These are phyloP conservation scores for Nakaseomyces uthaithaninus DNA, from an alignment of 1,139 yeast genomes.

Conservation along the genomic window DNA sequence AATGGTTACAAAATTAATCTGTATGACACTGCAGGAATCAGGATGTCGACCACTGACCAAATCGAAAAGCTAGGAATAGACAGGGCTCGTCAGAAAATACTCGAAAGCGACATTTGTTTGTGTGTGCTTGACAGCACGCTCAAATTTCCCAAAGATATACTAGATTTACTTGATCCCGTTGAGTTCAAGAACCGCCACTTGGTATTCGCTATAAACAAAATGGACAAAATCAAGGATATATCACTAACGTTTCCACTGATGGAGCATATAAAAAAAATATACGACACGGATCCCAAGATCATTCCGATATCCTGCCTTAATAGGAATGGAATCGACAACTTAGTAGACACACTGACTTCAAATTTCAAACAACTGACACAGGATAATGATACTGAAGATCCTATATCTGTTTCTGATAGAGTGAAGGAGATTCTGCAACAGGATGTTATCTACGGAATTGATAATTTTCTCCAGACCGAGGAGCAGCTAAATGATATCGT, in stretches of 20 bases:
- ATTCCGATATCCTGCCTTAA: conserved; percentile 56
- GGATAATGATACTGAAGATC: conserved; percentile 42
- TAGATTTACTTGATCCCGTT: conserved; percentile 20
- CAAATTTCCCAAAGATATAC: conserved; percentile 17
- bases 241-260: conserved; percentile 15
- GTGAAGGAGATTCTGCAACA: conserved; percentile 61
- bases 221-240: conserved; percentile 43
- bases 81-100: conserved; percentile 56
- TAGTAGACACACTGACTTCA: conserved; percentile 36
- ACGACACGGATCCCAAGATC: conserved; percentile 11
- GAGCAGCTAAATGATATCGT: conserved; percentile 60
- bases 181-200: conserved; percentile 32
- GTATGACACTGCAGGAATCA: conserved; percentile 91
- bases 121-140: conserved; percentile 38
- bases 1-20: conserved; percentile 76
- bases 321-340: conserved; percentile 45
- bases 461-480: conserved; percentile 46
- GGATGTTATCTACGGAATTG: conserved; percentile 68
- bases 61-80: conserved; percentile 81
- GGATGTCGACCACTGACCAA: conserved; percentile 45
- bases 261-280: conserved; percentile 25
- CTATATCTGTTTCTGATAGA: conserved; percentile 64
- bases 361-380: conserved; percentile 45
- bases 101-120: conserved; percentile 53
- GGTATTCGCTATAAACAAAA: conserved; percentile 51